Evolutionary conservation across 176 grass and related monocot genomes (phyloP), one percentile per base, ranked within the genome.

Genomic region (Oryza punctata): DNA sequence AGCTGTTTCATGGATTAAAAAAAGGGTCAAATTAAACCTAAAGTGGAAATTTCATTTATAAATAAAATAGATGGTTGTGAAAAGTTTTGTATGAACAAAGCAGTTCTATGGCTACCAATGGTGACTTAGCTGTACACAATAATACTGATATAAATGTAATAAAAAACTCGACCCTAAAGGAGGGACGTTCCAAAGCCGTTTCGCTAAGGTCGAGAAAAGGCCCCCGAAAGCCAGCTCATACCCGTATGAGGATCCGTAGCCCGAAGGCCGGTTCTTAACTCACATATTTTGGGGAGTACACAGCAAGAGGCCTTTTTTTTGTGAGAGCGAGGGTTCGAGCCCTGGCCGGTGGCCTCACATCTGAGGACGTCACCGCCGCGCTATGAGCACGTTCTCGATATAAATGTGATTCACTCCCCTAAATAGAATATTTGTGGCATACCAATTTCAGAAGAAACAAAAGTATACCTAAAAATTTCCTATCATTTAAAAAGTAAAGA

Each of bases 1-100:
- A 93, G 82, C 93, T 98, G 91, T 85, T 88, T 68, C 14, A 90
- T 61, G n/a, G 57, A 84, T 41, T 37, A 33, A 75, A 67, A 75
- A 65, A 78, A 78, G 6, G 21, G 52, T 35, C 4, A 60, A 70
- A 14, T 67, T 66, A 66, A 46, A 69, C 3, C 35, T 57, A 25
- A 78, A 30, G 49, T 59, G 77, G 16, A 78, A 85, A 75, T 54
- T 38, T 3, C 63, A 80, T 79, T 29, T 74, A 37, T 41, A 74
- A 13, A 24, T 49, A 73, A 78, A 15, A 72, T 2, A 52, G 41
- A 71, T 75, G 23, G 5, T 63, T 63, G 3, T 21, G 5, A 69
- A 12, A 67, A 74, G 24, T 70, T 79, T 9, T 52, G 70, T 18
- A 70, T 26, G 57, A 29, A 63, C 44, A 82, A 76, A 21, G 33